phyloP scores from a whole-genome alignment of 2,329 filamentous ascomycete species.

The Colletotrichum echinochloae region DNA sequence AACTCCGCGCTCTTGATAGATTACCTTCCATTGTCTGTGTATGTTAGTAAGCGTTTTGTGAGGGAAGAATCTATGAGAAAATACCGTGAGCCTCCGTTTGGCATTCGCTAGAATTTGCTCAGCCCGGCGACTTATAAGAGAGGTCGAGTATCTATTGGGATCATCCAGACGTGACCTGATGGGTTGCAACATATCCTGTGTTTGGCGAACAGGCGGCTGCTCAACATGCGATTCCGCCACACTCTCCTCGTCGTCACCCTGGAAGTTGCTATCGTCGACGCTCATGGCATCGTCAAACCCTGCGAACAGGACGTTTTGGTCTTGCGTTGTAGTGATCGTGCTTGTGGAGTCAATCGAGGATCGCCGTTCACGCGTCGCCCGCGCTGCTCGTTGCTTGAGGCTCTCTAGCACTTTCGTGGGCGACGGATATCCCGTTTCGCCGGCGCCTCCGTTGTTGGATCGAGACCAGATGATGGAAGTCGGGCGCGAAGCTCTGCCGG shows the following conservation, averaged over 20 bases:
- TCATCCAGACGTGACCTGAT: constrained; percentile 46
- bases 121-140: constrained; percentile 82
- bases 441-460: constrained; percentile 49
- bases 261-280: constrained; percentile 73
- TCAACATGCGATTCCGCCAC: constrained; percentile 68
- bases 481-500: constrained; percentile 54
- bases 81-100: constrained; percentile 86
- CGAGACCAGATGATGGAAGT: constrained; percentile 32
- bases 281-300: constrained; percentile 73
- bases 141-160: constrained; percentile 74
- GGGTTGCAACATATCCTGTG: constrained; percentile 45
- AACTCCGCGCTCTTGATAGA: constrained; percentile 80
- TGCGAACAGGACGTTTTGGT: constrained; percentile 62
- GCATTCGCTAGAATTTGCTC: constrained; percentile 94
- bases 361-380: constrained; percentile 60
- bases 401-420: constrained; percentile 58
- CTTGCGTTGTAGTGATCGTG: constrained; percentile 68
- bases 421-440: constrained; percentile 50
- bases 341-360: constrained; percentile 71
- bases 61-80: constrained; percentile 47
- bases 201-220: constrained; percentile 53
- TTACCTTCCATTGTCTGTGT: constrained; percentile 92
- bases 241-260: constrained; percentile 76
- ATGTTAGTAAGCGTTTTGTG: constrained; percentile 43
- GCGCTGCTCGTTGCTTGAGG: constrained; percentile 60